Conservation (phyloP, 441 rosid species). For the Adansonia grandidieri region DNA sequence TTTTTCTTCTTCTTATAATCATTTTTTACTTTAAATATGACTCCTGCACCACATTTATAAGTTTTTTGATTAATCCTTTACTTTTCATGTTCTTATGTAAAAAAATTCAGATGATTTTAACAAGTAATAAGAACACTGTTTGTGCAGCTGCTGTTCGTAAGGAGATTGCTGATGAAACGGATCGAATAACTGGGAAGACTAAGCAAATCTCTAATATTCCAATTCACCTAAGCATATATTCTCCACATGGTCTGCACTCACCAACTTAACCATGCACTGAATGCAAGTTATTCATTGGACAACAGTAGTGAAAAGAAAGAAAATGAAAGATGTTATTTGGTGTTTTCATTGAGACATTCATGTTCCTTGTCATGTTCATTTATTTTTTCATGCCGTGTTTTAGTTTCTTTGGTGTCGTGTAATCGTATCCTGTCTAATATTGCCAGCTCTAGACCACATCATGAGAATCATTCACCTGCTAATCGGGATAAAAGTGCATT, state of each 20-base stretch:
- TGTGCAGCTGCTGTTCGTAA: conserved; percentile 84
- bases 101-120: conserved; percentile 13
- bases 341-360: too few relatives aligned
- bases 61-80: conserved; percentile 1
- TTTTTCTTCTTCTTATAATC: background rate
- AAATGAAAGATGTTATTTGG: background rate
- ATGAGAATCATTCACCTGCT: background rate
- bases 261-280: conserved; percentile 13
- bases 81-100: conserved; percentile 6
- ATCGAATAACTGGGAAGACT: conserved; percentile 88
- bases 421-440: too few relatives aligned
- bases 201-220: conserved; percentile 94
- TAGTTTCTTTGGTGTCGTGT: too few relatives aligned
- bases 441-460: background rate
- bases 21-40: conserved; percentile 1
- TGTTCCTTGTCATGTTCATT: too few relatives aligned
- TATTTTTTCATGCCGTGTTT: too few relatives aligned
- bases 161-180: conserved; percentile 96
- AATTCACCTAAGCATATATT: conserved; percentile 92
- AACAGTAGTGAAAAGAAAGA: background rate
- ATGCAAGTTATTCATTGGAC: conserved; percentile 19
- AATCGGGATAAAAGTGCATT: background rate
- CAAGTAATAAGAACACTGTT: conserved; percentile 24
- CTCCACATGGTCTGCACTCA: conserved; percentile 77
- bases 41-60: background rate